Evolutionary conservation across 192 early-diverging fungal genomes (phyloP), one percentile per base, ranked within the genome.

Genomic region (Entomortierella beljakovae): DNA sequence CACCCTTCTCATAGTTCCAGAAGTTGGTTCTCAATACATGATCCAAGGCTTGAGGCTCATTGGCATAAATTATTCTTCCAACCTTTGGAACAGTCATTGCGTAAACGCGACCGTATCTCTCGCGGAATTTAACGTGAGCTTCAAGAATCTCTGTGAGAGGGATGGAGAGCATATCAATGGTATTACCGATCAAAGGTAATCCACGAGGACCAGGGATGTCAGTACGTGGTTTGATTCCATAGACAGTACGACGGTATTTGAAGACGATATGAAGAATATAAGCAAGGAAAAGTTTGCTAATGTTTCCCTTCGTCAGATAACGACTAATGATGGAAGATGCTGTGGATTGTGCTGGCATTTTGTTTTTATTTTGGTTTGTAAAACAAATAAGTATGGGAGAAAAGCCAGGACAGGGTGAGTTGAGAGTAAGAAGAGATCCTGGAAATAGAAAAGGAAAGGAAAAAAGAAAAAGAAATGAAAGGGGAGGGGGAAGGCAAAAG

Each of bases 151-250:
- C 10, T 2, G 33, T 48, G 18, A 23, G 46, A 6, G 61, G 61
- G 5, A 51, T 15, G 11, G 29, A 8, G 15, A 59, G 4, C 43
- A 57, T 61, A 1, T 57, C 26, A 4, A 54, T 35, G 8, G 73
- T n/a, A 26, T 81, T 81, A 7, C 80, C 80, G 13, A 81, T 38
- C 10, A 81, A 28, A 34, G 80, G 80, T 8, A 59, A 23, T 3
- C 70, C 80, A 2, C 40, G 58, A 15, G 80, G 80, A 13, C 80
- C 80, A 0, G 23, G 35, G 25, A 81, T 64, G 28, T 81, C 80
- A 31, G 65, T 52, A 3, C 80, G 65, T 25, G 61, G 50, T 10
- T 37, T 60, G 20, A 69, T 65, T n/a, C 65, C 65, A n/a, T 57
- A 35, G 28, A 42, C 60, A 15, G 70, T 52, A 20, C 57, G 55